These are phyloP conservation scores for Xylariaceae sp. DNA, from an alignment of 2,329 filamentous ascomycete genomes.

Conservation along the genomic window DNA sequence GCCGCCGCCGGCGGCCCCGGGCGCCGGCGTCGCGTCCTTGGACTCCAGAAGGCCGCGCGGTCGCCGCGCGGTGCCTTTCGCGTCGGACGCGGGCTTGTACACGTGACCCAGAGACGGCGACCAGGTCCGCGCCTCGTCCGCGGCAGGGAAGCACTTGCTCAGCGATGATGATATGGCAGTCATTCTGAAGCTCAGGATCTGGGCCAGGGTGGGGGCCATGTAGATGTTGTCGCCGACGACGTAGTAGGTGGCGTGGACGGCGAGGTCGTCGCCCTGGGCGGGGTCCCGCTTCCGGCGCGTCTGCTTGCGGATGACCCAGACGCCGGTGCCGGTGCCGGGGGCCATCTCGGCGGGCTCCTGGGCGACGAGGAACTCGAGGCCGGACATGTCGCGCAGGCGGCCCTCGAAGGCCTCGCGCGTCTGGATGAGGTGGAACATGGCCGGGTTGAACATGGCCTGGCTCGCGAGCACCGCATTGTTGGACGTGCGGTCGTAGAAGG, in stretches of 20 bases:
- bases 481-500: constrained; percentile 60
- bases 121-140: constrained; percentile 46
- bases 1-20: too few relatives aligned
- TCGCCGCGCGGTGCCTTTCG: too few relatives aligned
- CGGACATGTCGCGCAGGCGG: constrained; percentile 55
- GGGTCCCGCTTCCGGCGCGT: constrained; percentile 49
- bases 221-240: constrained; percentile 60
- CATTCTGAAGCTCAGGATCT: constrained; percentile 52
- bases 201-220: constrained; percentile 54
- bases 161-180: constrained; percentile 50
- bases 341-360: constrained; percentile 57
- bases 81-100: constrained; percentile 34
- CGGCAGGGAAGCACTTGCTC: constrained; percentile 43
- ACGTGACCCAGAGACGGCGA: constrained; percentile 45
- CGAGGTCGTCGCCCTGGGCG: constrained; percentile 54
- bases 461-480: constrained; percentile 58
- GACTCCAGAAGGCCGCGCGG: constrained; percentile 32
- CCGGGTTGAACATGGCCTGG: constrained; percentile 54
- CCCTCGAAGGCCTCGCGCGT: constrained; percentile 58
- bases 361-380: constrained; percentile 59
- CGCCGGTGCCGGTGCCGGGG: constrained; percentile 53
- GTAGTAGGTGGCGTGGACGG: constrained; percentile 54
- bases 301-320: constrained; percentile 65
- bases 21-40: constrained; percentile 42
- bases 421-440: constrained; percentile 48